Conservation (phyloP, 805 yeast genomes). For the Starmerella khaoyaiensis region DNA sequence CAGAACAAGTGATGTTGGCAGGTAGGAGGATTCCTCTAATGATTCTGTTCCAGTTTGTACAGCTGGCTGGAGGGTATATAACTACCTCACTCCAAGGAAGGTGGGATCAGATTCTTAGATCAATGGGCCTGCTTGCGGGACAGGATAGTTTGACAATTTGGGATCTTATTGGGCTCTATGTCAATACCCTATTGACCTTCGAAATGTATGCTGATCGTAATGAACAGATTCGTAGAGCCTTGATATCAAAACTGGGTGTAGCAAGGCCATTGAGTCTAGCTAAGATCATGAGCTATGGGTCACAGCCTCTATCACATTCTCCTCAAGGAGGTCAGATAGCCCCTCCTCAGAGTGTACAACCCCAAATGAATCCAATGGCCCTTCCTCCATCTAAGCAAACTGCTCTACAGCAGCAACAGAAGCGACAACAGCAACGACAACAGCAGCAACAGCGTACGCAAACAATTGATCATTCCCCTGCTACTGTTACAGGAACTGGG, state of each 20-base stretch:
- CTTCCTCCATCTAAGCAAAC: too few relatives aligned
- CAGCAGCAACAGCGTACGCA: too few relatives aligned
- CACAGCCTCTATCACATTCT: too few relatives aligned
- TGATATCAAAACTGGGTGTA: constrained; percentile 6
- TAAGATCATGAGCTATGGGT: too few relatives aligned
- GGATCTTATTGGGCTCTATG: constrained; percentile 17
- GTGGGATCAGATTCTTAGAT: constrained; percentile 14
- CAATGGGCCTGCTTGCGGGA: constrained; percentile 11
- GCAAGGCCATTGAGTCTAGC: too few relatives aligned
- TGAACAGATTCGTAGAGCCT: constrained; percentile 12
- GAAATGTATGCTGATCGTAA: constrained; percentile 14
- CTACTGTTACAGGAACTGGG: too few relatives aligned
- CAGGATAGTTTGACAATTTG: constrained; percentile 5
- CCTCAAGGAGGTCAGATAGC: too few relatives aligned
- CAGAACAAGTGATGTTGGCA: constrained; percentile 6
- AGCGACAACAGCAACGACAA: too few relatives aligned
- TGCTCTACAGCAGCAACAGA: too few relatives aligned
- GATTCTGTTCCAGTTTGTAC: constrained; percentile 17
- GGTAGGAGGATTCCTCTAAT: constrained; percentile 12
- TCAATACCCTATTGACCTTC: constrained; percentile 18
- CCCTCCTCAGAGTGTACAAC: too few relatives aligned
- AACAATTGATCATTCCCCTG: too few relatives aligned
- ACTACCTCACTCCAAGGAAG: constrained; percentile 11
- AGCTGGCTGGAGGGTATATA: constrained; percentile 15
- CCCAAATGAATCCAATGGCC: too few relatives aligned